These are phyloP conservation scores for Jamesozyma piceae DNA, from an alignment of 805 yeast species.

Conservation along the genomic window DNA sequence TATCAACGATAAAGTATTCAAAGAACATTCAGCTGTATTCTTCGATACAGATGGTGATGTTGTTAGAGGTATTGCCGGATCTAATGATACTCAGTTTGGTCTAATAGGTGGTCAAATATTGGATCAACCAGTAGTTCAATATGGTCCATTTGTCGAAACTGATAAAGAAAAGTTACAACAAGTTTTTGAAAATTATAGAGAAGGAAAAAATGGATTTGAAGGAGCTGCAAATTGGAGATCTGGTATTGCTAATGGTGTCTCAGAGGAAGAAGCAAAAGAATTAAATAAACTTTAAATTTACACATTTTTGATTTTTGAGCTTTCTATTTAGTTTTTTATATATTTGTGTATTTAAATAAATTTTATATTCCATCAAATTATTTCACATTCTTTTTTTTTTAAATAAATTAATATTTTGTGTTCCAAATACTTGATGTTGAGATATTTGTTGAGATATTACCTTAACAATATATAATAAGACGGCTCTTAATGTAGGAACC, in stretches of 20 bases:
- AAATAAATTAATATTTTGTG: background rate
- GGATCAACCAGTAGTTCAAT: conserved; percentile 70
- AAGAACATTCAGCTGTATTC: conserved; percentile 45
- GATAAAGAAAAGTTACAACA: conserved; percentile 53
- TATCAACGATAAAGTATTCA: conserved; percentile 36
- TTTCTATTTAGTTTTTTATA: no score
- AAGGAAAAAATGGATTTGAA: conserved; percentile 60
- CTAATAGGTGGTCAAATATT: conserved; percentile 68
- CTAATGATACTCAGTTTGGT: conserved; percentile 47
- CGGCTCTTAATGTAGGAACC: no score
- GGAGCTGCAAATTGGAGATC: conserved; percentile 51
- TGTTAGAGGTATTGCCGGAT: conserved; percentile 44
- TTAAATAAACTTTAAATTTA: background rate
- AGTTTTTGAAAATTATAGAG: conserved; percentile 66
- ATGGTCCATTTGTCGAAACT: conserved; percentile 87
- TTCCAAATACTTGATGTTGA: background rate
- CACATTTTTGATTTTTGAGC: background rate
- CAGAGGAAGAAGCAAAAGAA: conserved; percentile 7
- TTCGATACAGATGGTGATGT: conserved; percentile 62
- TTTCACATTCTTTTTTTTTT: no score
- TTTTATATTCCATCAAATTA: background rate
- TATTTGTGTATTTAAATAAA: no score
- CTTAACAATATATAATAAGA: no score
- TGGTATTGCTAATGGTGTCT: conserved; percentile 32
- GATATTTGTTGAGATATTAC: background rate